Percentiles rank a stretch among this genome's conserved stretches.
These are phyloP conservation scores for Zasmidium angulare DNA, from an alignment of 2,329 filamentous ascomycete genomes.

Conservation along the genomic window DNA sequence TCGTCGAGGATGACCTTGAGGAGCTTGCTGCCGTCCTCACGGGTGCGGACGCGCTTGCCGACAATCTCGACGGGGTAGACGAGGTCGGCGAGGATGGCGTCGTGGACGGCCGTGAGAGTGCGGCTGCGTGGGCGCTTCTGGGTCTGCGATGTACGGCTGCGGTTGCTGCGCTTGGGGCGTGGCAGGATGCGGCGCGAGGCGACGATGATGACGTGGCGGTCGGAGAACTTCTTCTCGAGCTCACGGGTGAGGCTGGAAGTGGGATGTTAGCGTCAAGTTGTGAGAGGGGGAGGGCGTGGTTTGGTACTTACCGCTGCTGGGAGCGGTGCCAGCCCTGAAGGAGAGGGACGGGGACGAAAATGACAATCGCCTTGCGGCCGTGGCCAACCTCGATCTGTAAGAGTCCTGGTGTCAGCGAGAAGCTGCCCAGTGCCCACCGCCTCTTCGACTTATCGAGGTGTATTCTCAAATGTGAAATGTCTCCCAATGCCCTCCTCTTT, in stretches of 20 bases:
- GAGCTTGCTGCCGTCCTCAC: slow-evolving; percentile 97
- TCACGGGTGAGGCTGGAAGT: slow-evolving; percentile 85
- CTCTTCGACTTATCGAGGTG: slow-evolving; percentile 43
- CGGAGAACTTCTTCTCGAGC: slow-evolving; percentile 99
- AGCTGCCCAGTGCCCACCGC: slow-evolving; percentile 58
- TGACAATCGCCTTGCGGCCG: slow-evolving; percentile 99
- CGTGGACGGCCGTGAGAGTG: slow-evolving; percentile 98
- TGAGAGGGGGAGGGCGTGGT: not conserved
- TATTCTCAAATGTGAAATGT: slow-evolving; percentile 1
- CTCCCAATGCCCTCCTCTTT: not conserved
- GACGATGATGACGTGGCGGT: slow-evolving; percentile 99
- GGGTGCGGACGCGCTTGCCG: slow-evolving; percentile 97
- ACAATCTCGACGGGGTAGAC: slow-evolving; percentile 99
- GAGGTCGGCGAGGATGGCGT: slow-evolving; percentile 95
- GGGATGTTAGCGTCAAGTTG: slow-evolving; percentile 17
- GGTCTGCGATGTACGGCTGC: slow-evolving; percentile 91
- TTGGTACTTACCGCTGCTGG: slow-evolving; percentile 87
- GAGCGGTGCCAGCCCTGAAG: slow-evolving; percentile 98
- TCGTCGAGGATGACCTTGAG: slow-evolving; percentile 99
- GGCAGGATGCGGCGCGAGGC: slow-evolving; percentile 98
- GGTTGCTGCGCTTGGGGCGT: slow-evolving; percentile 96
- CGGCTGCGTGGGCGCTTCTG: slow-evolving; percentile 98
- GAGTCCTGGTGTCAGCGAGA: slow-evolving; percentile 57
- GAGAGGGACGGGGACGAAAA: slow-evolving; percentile 99
- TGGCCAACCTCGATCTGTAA: slow-evolving; percentile 98